phyloP scores from a whole-genome alignment of 495 filamentous ascomycete species.

The Penicillium verhagenii region DNA sequence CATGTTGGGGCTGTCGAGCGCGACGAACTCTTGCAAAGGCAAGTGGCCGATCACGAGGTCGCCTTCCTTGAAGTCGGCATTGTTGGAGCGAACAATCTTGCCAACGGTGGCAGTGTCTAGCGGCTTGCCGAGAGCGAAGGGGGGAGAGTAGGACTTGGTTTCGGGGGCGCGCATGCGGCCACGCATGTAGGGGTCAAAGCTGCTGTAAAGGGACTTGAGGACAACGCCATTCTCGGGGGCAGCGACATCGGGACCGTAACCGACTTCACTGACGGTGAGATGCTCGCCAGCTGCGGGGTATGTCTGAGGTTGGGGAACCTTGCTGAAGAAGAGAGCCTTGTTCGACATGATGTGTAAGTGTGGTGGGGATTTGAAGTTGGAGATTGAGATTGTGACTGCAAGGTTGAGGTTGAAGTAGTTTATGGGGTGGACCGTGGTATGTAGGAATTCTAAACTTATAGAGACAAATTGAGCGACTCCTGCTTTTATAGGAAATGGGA shows the following conservation, averaged over 20 bases:
- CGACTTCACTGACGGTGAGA: conserved; percentile 63
- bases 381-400: conserved; percentile 2
- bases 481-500: conserved; percentile 13
- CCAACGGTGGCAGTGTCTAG: conserved; percentile 57
- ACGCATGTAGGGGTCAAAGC: conserved; percentile 87
- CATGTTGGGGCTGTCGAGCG: conserved; percentile 29
- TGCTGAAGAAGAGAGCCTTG: conserved; percentile 79
- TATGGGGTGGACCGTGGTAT: not conserved
- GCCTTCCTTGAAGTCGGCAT: conserved; percentile 58
- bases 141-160: conserved; percentile 61
- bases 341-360: conserved; percentile 47
- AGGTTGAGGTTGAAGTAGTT: not conserved
- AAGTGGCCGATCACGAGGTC: conserved; percentile 63
- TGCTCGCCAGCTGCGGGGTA: conserved; percentile 72
- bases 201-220: conserved; percentile 71
- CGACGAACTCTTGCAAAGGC: conserved; percentile 61
- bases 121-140: conserved; percentile 56
- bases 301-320: conserved; percentile 55
- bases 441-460: not conserved
- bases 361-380: not conserved
- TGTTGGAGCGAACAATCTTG: conserved; percentile 66
- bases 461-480: not conserved
- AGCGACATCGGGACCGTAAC: conserved; percentile 63
- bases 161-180: conserved; percentile 57
- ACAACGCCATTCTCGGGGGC: conserved; percentile 70